Conservation (phyloP, 331 rosid species). For the Quercus tomentella region DNA sequence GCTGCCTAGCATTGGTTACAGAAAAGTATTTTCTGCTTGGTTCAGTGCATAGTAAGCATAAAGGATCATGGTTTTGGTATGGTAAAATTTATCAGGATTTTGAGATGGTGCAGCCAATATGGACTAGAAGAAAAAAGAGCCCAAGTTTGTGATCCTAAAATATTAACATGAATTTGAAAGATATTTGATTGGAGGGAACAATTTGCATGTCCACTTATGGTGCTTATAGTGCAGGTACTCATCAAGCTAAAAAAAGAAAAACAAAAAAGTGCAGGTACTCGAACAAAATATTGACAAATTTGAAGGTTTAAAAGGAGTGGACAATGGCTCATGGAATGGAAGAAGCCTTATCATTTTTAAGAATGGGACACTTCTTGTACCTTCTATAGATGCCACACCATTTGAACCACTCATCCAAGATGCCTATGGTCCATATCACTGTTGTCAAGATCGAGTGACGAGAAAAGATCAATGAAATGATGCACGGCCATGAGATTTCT, state of each 20-base stretch:
- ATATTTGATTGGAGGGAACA: not conserved
- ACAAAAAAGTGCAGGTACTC: too few species aligned
- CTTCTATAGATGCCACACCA: too few species aligned
- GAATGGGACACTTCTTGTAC: not conserved
- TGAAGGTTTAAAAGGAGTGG: not conserved
- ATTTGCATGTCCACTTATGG: not conserved
- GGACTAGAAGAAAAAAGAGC: not conserved
- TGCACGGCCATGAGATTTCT: constrained; percentile 1
- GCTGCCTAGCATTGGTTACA: too few species aligned
- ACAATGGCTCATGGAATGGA: not conserved
- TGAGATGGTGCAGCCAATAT: not conserved
- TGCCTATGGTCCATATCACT: not conserved
- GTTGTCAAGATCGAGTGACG: not conserved
- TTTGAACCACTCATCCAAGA: not conserved
- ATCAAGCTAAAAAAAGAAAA: too few species aligned
- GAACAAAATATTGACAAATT: not conserved
- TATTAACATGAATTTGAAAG: not conserved
- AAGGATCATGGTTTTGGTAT: not conserved
- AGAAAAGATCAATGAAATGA: not conserved
- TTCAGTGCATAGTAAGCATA: not conserved
- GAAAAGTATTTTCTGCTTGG: not conserved
- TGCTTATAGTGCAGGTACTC: not conserved
- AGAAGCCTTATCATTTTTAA: not conserved
- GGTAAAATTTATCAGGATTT: not conserved
- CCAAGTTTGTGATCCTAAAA: not conserved